Evolutionary conservation across 108 stramenopile genomes (phyloP), one percentile per base, ranked within the genome.

Genomic region (Conticribra guillardii): DNA sequence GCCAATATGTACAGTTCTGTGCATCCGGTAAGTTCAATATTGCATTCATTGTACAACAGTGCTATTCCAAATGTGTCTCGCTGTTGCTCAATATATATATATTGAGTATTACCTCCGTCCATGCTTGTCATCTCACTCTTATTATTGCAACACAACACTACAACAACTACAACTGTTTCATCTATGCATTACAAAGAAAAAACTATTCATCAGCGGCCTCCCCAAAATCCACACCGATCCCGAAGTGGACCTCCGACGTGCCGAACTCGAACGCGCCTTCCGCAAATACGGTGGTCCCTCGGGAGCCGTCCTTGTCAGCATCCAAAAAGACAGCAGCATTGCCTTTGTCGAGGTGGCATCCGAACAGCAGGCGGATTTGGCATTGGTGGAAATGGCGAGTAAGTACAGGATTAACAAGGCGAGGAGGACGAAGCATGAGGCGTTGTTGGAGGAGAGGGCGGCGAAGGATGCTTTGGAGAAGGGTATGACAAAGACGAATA

Each of bases 191-290:
- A 45, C 54, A 41, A 72, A 81, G 64, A 76, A 83, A 31, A 91
- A 91, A 60, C 56, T 94, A 17, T 94, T 94, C 70, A 57, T 94
- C 60, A 80, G 76, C 33, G 78, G 74, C 30, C 72, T 94, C n/a
- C 37, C 82, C 30, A 87, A 84, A 45, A 76, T 94, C 24, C 59
- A 44, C 23, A 57, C 85, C 15, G 80, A 89, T n/a, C 69, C 85
- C 16, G 90, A 94, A 32, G 76, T 94, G 51, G 93, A 94, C 23
- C 51, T 90, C 27, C 90, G 93, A 4, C 80, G 86, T 27, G 93
- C 93, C 21, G 88, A 90, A 67, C 57, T 94, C 55, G 93, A 94
- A 75, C 89, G 93, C 17, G 90, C 89, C 9, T 94, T 94, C 73
- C 85, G 87, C 3, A 87, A 89, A 67, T 94, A 90, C 75, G 93